Base-by-base conservation (phyloP, 106 monocot genomes). In the Narthecium ossifragum region DNA sequence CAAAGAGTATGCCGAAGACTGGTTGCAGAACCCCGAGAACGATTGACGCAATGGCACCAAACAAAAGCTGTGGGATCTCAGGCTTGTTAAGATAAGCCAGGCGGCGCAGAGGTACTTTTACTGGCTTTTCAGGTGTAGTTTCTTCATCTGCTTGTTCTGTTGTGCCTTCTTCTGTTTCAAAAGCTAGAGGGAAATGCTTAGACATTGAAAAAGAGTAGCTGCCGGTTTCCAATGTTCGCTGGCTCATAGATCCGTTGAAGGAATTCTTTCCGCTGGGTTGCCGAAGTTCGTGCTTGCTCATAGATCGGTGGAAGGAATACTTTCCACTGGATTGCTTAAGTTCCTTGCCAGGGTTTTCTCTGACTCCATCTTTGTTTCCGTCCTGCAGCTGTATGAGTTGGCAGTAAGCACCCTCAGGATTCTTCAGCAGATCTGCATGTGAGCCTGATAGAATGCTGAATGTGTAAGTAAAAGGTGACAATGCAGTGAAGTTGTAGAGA, bases 311-410 rank as follows among this genome's bases (percentile, higher is more conserved):
- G 43, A 43, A 43, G 43, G 43, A 43, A 1, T 4, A 17, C 14
- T 43, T 43, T 17, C 43, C 17, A 13, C 25, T 49, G 4, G 10
- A 15, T 36, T 55, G 36, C 11, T 36, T 23, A 20, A 4, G 5
- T 39, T 48, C 23, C 25, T 24, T 31, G 46, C 43, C 18, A 17
- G 43, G 28, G 26, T 10, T 0, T 22, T 12, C 18, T 31, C 49
- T 39, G 7, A 57, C 45, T 2, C 46, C 27, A 40, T 85, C 25
- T 13, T 75, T 74, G 24, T 60, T 61, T 8, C 67, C 59, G 32
- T 81, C 82, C 66, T 91, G 90, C 34, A 91, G 64, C 15, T 68
- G 75, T n/a, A 91, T 76, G 26, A 91, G 82, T 36, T 91, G 82
- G 36, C 63, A 76, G 53, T 91, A 91, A 25, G 90, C 73, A 0